Evolutionary conservation across 192 early-diverging fungal species (phyloP).

Genomic region (Phycomyces blakesleeanus): DNA sequence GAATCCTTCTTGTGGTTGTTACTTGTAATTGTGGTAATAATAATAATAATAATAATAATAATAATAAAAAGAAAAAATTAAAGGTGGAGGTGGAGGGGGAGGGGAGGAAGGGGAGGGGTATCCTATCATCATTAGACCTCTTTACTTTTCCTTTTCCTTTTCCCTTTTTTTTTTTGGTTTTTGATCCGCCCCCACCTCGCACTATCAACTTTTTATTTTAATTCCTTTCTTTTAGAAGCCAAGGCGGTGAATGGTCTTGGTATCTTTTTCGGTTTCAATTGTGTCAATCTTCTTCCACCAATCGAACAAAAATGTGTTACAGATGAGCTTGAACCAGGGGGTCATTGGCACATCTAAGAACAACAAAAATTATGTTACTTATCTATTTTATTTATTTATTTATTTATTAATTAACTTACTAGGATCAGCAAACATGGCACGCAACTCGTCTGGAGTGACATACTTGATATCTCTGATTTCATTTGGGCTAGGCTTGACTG

Average conservation of each 20-base stretch:
- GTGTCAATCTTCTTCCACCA: conserved; percentile 92
- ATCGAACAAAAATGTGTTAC: conserved; percentile 86
- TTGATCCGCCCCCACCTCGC: no score
- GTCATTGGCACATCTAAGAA: conserved; percentile 68
- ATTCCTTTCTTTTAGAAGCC: conserved; percentile 27
- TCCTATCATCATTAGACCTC: no score
- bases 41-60: no score
- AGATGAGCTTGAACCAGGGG: conserved; percentile 96
- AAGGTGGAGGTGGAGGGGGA: no score
- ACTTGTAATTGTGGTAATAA: no score
- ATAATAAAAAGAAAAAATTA: no score
- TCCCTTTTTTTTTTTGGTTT: no score
- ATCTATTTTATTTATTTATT: neutral
- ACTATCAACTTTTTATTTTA: neutral
- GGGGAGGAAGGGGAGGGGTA: no score
- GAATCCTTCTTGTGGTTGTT: no score
- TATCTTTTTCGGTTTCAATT: conserved; percentile 57
- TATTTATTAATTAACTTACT: conserved; percentile 34
- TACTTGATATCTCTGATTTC: conserved; percentile 84
- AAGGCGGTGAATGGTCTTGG: conserved; percentile 65
- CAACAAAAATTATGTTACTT: neutral
- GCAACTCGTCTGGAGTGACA: conserved; percentile 81
- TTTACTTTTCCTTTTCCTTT: no score
- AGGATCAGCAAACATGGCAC: conserved; percentile 63
- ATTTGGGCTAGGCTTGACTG: conserved; percentile 77